Evolutionary conservation across 345 rosid genomes (phyloP), one percentile per base, ranked within the genome.

Genomic region (Brassica carinata): DNA sequence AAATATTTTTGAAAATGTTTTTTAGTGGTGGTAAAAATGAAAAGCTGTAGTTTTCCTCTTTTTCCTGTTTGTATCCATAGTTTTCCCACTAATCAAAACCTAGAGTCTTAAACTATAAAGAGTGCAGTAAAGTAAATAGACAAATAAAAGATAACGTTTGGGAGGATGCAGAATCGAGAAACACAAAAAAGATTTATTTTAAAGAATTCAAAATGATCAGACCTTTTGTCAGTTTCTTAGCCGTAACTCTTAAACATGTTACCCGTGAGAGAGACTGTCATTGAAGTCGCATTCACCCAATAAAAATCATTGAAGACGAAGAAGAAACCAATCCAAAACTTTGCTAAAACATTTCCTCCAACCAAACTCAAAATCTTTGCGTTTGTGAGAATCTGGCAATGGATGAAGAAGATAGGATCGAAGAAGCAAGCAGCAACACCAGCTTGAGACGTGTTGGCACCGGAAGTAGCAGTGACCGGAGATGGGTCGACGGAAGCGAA

Each of bases 401-500:
- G 92, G 93, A 83, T 48, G 93, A 79, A n/a, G 94, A 82, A 73
- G 91, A 94, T 78, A 72, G 87, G 83, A 93, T 96, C 75, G 94
- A 88, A 85, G 99, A 93, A 86, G 73, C 78, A 70, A 75, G 87
- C 76, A 87, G 90, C 19, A 69, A 86, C 72, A 67, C 83, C 81
- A 87, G 89, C 19, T 78, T 72, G 36, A 79, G 87, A 64, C 75
- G 85, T 81, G 72, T 72, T 27, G 80, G 82, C 11, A 80, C 85
- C 8, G 81, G 88, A 15, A 88, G 58, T n/a, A 53, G 94, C 33
- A 88, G 90, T 19, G 96, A 88, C 79, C 77, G 87, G n/a, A 85
- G 92, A 82, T 93, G 99, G 99, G 99, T 96, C 45, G 96, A 93
- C 78, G 98, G 94, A 17, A 89, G 90, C 67, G 98, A 96, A 57